Conservation (phyloP, 2,329 filamentous ascomycete genomes). For the Cladosporium velox region DNA sequence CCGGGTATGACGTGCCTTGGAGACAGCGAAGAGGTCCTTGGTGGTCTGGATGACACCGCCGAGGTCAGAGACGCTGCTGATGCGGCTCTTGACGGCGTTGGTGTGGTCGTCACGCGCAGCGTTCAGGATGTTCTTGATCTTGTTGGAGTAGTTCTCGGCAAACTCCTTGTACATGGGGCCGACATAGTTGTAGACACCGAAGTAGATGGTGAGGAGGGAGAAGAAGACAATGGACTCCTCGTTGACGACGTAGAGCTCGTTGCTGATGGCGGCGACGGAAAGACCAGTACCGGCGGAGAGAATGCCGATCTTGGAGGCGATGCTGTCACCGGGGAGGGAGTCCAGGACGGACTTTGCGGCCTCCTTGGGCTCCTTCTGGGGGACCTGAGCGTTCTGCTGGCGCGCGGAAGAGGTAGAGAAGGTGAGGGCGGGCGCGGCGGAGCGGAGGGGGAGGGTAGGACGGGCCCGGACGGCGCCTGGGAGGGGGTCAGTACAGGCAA, state of each 20-base stretch:
- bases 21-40: constrained; percentile 95
- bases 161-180: constrained; percentile 91
- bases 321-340: constrained; percentile 84
- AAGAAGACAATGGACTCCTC: constrained; percentile 96
- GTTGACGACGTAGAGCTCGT: constrained; percentile 99
- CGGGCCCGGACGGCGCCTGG: constrained; percentile 79
- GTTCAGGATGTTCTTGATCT: constrained; percentile 95
- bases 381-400: constrained; percentile 62
- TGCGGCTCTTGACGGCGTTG: constrained; percentile 89
- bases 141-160: constrained; percentile 84
- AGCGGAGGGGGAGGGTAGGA: constrained; percentile 69
- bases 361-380: constrained; percentile 87
- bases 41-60: constrained; percentile 92
- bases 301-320: constrained; percentile 95
- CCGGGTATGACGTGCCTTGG: constrained; percentile 69
- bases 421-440: constrained; percentile 71
- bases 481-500: constrained; percentile 34
- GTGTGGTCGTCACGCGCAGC: constrained; percentile 92
- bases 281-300: constrained; percentile 89
- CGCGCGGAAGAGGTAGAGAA: constrained; percentile 65
- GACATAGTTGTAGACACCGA: constrained; percentile 86
- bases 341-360: constrained; percentile 97
- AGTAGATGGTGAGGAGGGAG: constrained; percentile 91
- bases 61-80: constrained; percentile 93
- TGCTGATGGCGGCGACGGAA: constrained; percentile 94